Conservation (phyloP, 352 stramenopile species). For the Globisporangium ultimum region DNA sequence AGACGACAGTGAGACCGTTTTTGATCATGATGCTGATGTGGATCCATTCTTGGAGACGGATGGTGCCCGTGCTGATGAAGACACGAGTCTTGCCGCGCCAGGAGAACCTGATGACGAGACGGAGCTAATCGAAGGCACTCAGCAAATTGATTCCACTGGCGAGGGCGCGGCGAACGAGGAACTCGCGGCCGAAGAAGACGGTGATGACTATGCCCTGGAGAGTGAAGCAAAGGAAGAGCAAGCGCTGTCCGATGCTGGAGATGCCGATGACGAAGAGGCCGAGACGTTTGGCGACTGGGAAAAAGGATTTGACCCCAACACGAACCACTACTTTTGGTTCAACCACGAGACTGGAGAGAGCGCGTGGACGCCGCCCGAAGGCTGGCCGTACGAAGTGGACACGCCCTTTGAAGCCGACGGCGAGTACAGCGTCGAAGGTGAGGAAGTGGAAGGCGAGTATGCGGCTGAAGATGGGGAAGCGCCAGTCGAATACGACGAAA, state of each 20-base stretch:
- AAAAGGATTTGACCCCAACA: constrained; percentile 76
- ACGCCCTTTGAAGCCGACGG: constrained; percentile 51
- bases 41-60: neutral
- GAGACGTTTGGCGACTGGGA: constrained; percentile 83
- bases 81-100: neutral
- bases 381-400: constrained; percentile 72
- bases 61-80: neutral
- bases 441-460: constrained; percentile 15
- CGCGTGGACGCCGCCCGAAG: constrained; percentile 71
- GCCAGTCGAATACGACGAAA: constrained; percentile 1
- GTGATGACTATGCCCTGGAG: too few species aligned
- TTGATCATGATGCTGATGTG: neutral
- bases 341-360: constrained; percentile 79
- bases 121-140: neutral
- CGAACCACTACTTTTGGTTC: constrained; percentile 89
- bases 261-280: constrained; percentile 72
- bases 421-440: constrained; percentile 13
- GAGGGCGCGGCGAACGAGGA: neutral
- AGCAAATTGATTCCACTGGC: neutral
- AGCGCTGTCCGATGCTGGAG: constrained; percentile 29
- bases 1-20: too few species aligned
- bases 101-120: neutral
- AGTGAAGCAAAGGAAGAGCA: constrained; percentile 14
- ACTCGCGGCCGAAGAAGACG: neutral
- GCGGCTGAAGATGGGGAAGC: constrained; percentile 8